Percentiles rank a stretch among this genome's conserved stretches.
phyloP scores from a whole-genome alignment of 495 filamentous ascomycete species.

The Xylaria cubensis region DNA sequence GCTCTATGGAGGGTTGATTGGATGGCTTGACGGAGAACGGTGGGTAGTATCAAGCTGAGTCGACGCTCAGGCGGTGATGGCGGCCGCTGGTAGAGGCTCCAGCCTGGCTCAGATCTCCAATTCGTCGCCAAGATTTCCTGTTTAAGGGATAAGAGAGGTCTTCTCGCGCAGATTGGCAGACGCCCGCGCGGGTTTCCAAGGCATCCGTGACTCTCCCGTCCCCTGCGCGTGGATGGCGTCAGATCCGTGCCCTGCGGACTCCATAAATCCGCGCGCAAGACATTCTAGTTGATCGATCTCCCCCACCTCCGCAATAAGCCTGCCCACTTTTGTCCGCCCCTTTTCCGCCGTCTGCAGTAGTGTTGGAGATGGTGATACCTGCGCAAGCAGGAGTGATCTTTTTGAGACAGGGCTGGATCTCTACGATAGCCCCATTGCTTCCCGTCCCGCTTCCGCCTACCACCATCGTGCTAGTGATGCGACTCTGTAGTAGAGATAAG shows the following conservation, averaged over 20 bases:
- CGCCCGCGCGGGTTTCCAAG: conserved; percentile 3
- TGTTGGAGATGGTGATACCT: neutral
- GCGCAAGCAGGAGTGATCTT: neutral
- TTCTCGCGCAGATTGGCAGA: neutral
- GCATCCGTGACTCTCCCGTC: conserved; percentile 4
- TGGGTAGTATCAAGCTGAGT: neutral
- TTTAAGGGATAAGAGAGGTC: neutral
- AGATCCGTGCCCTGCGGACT: conserved; percentile 2
- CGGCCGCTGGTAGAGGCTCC: neutral
- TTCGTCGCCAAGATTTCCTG: neutral
- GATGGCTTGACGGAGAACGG: neutral
- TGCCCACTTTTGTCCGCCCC: conserved; percentile 23
- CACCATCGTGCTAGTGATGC: neutral
- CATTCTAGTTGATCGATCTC: neutral
- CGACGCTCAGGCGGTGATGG: neutral
- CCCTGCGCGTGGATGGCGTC: conserved; percentile 13
- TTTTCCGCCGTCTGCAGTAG: conserved; percentile 3
- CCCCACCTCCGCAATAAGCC: neutral
- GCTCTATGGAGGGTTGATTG: neutral
- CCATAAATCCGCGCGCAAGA: conserved; percentile 14
- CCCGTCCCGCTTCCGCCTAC: neutral
- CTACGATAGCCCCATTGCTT: neutral
- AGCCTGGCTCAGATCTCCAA: neutral
- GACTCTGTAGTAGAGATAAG: neutral
- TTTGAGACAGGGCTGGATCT: neutral